A percentile compares a stretch with the other conserved stretches of the same genome.
phyloP scores from a whole-genome alignment of 1,284 basidiomycete genomes.

The Crocinoboletus sp. region DNA sequence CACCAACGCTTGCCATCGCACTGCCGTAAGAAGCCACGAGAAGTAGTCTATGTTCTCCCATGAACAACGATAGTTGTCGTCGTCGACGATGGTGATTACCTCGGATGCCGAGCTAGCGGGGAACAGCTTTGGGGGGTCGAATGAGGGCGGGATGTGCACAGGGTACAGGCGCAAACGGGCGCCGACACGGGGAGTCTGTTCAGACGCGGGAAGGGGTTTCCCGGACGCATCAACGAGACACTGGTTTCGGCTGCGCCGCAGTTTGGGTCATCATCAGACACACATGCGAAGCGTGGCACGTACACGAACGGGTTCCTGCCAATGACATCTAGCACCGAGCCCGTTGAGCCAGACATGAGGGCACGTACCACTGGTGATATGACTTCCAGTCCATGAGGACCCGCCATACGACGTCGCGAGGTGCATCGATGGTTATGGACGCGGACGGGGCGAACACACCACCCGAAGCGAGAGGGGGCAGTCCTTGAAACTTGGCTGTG shows the following conservation, averaged over 20 bases:
- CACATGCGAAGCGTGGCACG: no score
- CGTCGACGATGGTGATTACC: slow-evolving; percentile 46
- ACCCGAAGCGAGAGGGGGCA: slow-evolving; percentile 20
- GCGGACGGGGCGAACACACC: slow-evolving; percentile 26
- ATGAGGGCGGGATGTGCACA: slow-evolving; percentile 56
- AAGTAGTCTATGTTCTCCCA: slow-evolving; percentile 48
- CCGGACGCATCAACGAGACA: slow-evolving; percentile 43
- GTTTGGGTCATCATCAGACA: neutral
- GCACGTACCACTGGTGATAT: slow-evolving; percentile 31
- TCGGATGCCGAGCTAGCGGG: slow-evolving; percentile 37
- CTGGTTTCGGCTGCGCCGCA: slow-evolving; percentile 46
- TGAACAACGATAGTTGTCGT: slow-evolving; percentile 48
- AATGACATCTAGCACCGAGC: neutral
- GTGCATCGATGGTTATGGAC: slow-evolving; percentile 33
- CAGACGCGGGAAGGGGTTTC: slow-evolving; percentile 32
- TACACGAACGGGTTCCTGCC: slow-evolving; percentile 68
- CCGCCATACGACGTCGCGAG: slow-evolving; percentile 31
- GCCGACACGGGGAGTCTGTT: slow-evolving; percentile 47
- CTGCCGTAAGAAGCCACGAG: slow-evolving; percentile 45
- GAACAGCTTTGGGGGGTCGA: slow-evolving; percentile 35
- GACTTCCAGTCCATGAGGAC: slow-evolving; percentile 34
- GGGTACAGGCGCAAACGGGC: slow-evolving; percentile 43
- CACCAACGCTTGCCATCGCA: slow-evolving; percentile 63
- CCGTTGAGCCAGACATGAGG: neutral
- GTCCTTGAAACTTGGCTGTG: slow-evolving; percentile 13